Percentiles rank a stretch among this genome's conserved stretches.
These are phyloP conservation scores for Crassisporium funariophilum DNA, from an alignment of 768 basidiomycete genomes.

Conservation along the genomic window DNA sequence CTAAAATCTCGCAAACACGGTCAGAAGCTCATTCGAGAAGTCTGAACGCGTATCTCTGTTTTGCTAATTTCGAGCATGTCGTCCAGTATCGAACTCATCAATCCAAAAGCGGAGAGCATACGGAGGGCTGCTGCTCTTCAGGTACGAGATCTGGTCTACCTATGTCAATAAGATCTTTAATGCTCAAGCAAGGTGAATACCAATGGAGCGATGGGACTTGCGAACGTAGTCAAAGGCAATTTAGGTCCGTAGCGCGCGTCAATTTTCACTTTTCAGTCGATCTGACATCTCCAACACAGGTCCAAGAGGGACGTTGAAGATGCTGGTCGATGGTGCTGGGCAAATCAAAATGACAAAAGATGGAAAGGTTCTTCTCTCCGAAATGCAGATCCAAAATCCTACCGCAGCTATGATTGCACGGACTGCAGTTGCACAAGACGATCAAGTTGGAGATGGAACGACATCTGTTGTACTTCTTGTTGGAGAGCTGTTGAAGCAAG, in stretches of 20 bases:
- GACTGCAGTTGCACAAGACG: conserved; percentile 98
- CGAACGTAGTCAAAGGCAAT: conserved; percentile 96
- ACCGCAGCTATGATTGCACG: conserved; percentile 99
- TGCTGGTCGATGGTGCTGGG: conserved; percentile 98
- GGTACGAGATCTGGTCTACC: conserved; percentile 47
- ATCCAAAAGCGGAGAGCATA: conserved; percentile 95
- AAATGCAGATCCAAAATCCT: conserved; percentile 99
- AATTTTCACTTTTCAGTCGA: conserved; percentile 3
- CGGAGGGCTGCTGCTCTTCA: conserved; percentile 88
- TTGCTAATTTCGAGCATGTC: conserved; percentile 46
- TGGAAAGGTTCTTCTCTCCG: conserved; percentile 95
- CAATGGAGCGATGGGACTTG: conserved; percentile 95
- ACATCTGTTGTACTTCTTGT: conserved; percentile 96
- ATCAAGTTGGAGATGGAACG: conserved; percentile 98
- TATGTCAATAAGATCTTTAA: background rate
- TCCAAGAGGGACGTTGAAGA: conserved; percentile 96
- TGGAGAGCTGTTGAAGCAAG: conserved; percentile 94
- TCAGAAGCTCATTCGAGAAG: conserved; percentile 20
- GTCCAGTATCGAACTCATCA: conserved; percentile 87
- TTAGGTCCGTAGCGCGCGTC: conserved; percentile 60
- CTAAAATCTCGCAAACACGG: conserved; percentile 23
- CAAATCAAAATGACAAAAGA: conserved; percentile 99
- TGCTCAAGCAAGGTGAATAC: conserved; percentile 72
- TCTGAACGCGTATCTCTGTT: conserved; percentile 30
- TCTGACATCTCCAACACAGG: conserved; percentile 45